Evolutionary conservation across 1,284 basidiomycete genomes (phyloP), one percentile per base, ranked within the genome.

Genomic region (Ceratobasidium sp.): DNA sequence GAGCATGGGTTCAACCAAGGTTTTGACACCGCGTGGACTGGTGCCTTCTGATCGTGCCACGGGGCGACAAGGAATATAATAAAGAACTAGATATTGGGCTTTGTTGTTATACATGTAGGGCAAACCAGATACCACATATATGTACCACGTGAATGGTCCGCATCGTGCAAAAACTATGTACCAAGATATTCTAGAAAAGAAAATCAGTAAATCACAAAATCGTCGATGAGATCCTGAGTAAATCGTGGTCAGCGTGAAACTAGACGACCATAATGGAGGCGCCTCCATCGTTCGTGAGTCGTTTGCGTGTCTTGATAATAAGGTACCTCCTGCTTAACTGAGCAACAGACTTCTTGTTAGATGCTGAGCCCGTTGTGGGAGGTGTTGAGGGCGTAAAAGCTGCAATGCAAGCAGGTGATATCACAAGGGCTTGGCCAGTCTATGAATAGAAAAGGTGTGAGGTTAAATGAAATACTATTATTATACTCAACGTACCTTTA

Each of bases 1-100:
- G 82, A 82, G 69, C 83, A 86, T 73, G 85, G 83, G 1, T 83
- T 84, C 72, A 77, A 76, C 44, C 84, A 87, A 74, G 86, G 82
- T 29, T 71, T 82, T 47, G 73, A 74, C 33, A 75, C 71, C 1
- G 81, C 80, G 9, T 72, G 58, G 56, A 53, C n/a, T 16, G 46
- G 36, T 46, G 56, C 66, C 23, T 68, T 68, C 54, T 59, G 30
- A 68, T 8, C 5, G 29, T 27, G 6, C 29, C 16, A 46, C 42
- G 42, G n/a, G 2, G 47, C 21, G n/a, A 13, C 9, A 25, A 50
- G 5, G 14, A 50, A 13, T n/a, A n/a, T n/a, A n/a, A n/a, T n/a
- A 27, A 25, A 21, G 14, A 23, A 27, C 11, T 27, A 21, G 9
- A 27, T 50, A 27, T 21, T 50, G 47, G 23, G 25, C n/a, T 50